Percentiles rank a stretch among this genome's conserved stretches.
phyloP scores from a whole-genome alignment of 768 basidiomycete genomes.

The Auriscalpium orientale region DNA sequence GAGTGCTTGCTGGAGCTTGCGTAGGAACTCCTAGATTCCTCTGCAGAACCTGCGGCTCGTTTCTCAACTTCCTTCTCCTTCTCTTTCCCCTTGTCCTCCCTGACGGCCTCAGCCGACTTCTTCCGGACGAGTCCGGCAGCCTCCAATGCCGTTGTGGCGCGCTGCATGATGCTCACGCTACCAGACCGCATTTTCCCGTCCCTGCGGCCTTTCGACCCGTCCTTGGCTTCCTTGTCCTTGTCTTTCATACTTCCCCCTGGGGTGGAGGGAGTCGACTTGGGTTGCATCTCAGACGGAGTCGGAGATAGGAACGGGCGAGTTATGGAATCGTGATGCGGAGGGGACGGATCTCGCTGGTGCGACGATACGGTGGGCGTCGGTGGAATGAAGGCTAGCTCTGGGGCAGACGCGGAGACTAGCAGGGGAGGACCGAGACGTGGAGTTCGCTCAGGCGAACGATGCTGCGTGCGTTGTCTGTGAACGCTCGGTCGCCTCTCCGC shows the following conservation, averaged over 20 bases:
- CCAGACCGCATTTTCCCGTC: slow-evolving; percentile 65
- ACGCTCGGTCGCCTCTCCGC: slow-evolving; percentile 9
- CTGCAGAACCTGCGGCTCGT: slow-evolving; percentile 38
- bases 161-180: slow-evolving; percentile 94
- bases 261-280: slow-evolving; percentile 60
- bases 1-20: slow-evolving; percentile 60
- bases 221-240: slow-evolving; percentile 33
- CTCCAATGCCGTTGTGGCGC: slow-evolving; percentile 85
- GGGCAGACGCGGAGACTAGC: slow-evolving; percentile 34
- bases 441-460: background rate
- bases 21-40: slow-evolving; percentile 60
- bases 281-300: slow-evolving; percentile 39
- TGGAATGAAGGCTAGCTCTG: slow-evolving; percentile 67
- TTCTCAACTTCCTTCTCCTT: slow-evolving; percentile 30
- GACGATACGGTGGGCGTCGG: slow-evolving; percentile 57
- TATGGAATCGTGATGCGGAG: slow-evolving; percentile 36
- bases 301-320: slow-evolving; percentile 39
- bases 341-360: slow-evolving; percentile 42
- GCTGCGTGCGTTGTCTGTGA: slow-evolving; percentile 6
- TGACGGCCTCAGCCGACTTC: slow-evolving; percentile 69
- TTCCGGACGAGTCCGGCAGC: slow-evolving; percentile 80
- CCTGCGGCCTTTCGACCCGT: slow-evolving; percentile 42
- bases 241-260: slow-evolving; percentile 57
- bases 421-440: slow-evolving; percentile 14
- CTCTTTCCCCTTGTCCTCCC: slow-evolving; percentile 48